Base-by-base conservation (phyloP, 805 yeast species). In the Komagataella mondaviorum region DNA sequence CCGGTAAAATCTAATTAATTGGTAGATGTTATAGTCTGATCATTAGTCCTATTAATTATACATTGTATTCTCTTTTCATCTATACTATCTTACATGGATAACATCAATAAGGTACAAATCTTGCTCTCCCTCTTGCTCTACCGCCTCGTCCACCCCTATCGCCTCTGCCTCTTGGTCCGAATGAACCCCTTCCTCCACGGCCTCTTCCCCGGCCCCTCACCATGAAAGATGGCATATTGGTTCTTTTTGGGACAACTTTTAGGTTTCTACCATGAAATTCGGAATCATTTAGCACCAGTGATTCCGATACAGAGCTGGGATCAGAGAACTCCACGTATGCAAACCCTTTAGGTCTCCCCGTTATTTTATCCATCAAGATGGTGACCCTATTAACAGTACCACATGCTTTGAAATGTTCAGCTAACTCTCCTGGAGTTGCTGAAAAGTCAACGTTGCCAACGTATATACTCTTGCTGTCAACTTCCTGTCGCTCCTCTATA, bases 371-470 rank as follows among this genome's bases (percentile, higher is more conserved):
- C 52, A 77, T 71, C 63, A 84, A 67, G 48, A 88, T 87, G 3
- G 93, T 87, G 39, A 88, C 88, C 58, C 96, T 75, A 60, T 85
- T 82, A 51, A 88, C 85, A 6, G 78, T 73, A 1, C 96, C 96
- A 48, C 80, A 80, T 3, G 75, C 62, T 51, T 79, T 74, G 65
- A 88, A 88, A 59, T 80, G 85, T 54, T 80, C 75, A 59, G 86
- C 91, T 44, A 88, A 71, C 57, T 88, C 95, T 57, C 82, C 82
- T 23, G 95, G 90, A 6, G 87, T 80, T 16, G 90, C 67, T 8
- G 77, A 83, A 62, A 83, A 87, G 61, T 88, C 96, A 23, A 88
- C 93, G 59, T 85, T 86, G 3, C 95, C 95, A 22, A 88, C 89
- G 65, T 81, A 88, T 20, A 88, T 73, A 3, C 89, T 81, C 55